Evolutionary conservation across 129 eudicot genomes (phyloP), one percentile per base, ranked within the genome.

Genomic region (Solidago caesia): DNA sequence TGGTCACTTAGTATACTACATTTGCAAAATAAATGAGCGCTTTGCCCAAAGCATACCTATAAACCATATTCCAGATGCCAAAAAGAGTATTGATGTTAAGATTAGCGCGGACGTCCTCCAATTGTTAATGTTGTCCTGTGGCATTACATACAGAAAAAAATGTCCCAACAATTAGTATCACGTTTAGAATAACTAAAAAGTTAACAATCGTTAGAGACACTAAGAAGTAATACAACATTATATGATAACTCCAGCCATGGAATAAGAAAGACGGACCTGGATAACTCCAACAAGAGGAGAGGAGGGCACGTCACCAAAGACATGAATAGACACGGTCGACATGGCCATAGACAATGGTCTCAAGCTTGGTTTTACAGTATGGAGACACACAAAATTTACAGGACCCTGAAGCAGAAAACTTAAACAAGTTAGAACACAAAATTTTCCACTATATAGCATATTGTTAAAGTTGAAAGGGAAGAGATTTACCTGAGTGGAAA

Each of bases 261-360:
- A 10, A 73, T 12, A 10, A 29, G 41, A 51, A 10, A 64, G 61
- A 11, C 56, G n/a, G n/a, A 92, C 98, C 98, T 93, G 96, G 55
- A 93, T 72, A 80, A 90, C 89, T 41, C 98, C 98, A 55, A 93
- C 97, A 69, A 93, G 97, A 13, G 98, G 97, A 62, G 96, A 83
- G n/a, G 98, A 93, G 53, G 98, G 98, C 75, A 93, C 98, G 21
- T 93, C 98, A 47, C 98, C 98, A 72, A 93, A 90, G 4, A 90
- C 70, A 79, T 93, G 98, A 83, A 93, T 93, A 6, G 96, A 79
- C 16, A 93, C 98, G 4, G 98, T 93, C 10, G 98, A 93, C 75
- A 93, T 93, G 14, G 98, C 96, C 96, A 93, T 93, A 29, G 98
- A 86, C 64, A 93, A 75, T 8, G 98, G 98, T 53, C 97, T 75